A percentile compares a stretch with the other conserved stretches of the same genome.
These are phyloP conservation scores for Ascochyta lentis DNA, from an alignment of 2,329 filamentous ascomycete species.

Conservation along the genomic window DNA sequence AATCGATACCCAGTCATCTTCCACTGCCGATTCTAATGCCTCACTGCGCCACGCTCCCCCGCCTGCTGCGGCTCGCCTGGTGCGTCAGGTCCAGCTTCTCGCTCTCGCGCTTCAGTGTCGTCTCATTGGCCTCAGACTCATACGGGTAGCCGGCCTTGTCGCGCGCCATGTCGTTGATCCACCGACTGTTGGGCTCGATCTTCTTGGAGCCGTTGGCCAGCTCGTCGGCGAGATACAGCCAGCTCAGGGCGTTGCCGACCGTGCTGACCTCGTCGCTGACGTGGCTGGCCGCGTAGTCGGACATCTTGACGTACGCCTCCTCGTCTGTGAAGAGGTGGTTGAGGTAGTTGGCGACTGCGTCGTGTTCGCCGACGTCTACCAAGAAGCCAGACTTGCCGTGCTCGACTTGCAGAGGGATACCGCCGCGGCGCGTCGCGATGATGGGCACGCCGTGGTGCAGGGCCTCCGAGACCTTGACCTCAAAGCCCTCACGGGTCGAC, in stretches of 20 bases:
- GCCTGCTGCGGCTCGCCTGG: conserved; percentile 2
- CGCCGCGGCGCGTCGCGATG: conserved; percentile 77
- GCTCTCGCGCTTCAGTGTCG: conserved; percentile 15
- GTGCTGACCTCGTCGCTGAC: conserved; percentile 85
- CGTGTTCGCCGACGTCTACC: conserved; percentile 73
- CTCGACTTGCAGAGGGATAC: conserved; percentile 79
- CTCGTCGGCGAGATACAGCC: conserved; percentile 78
- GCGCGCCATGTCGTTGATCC: conserved; percentile 78
- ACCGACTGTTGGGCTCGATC: conserved; percentile 66
- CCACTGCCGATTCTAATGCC: background rate
- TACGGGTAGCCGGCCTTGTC: conserved; percentile 69
- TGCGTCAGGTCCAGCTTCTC: conserved; percentile 13
- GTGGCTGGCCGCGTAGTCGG: conserved; percentile 65
- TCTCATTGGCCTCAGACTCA: conserved; percentile 58
- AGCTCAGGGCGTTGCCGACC: conserved; percentile 76
- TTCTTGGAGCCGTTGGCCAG: conserved; percentile 65
- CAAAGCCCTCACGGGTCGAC: conserved; percentile 82
- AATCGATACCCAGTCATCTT: background rate
- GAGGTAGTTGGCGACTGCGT: conserved; percentile 72
- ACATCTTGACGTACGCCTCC: conserved; percentile 72
- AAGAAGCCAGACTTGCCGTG: conserved; percentile 75
- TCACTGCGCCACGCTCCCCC: background rate
- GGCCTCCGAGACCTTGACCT: conserved; percentile 85
- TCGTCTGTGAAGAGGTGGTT: conserved; percentile 70
- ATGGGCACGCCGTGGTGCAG: conserved; percentile 80